phyloP scores from a whole-genome alignment of 352 stramenopile species.

The Blastocystis sp. region DNA sequence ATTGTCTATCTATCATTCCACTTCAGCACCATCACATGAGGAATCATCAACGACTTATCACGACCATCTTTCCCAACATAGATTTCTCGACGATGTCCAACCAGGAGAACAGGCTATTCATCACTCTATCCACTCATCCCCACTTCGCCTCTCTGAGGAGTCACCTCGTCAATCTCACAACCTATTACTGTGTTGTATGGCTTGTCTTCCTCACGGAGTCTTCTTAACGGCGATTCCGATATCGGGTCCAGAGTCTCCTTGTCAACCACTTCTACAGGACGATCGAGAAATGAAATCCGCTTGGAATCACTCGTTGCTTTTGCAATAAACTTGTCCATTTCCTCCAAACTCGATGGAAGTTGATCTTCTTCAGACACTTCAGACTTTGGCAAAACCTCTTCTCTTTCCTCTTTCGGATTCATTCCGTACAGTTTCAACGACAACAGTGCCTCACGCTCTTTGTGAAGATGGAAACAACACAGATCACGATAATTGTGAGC shows the following conservation, averaged over 20 bases:
- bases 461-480: conserved; percentile 66
- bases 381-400: not conserved
- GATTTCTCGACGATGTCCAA: conserved; percentile 11
- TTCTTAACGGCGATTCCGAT: not conserved
- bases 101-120: not conserved
- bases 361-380: not conserved
- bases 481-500: conserved; percentile 44
- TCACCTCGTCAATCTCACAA: not conserved
- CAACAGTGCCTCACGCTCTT: conserved; percentile 45
- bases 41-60: conserved; percentile 34
- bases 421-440: conserved; percentile 53
- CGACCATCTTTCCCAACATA: not conserved
- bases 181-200: conserved; percentile 45
- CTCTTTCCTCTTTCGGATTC: not conserved
- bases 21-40: not conserved
- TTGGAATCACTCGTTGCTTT: not conserved
- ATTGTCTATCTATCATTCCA: not conserved
- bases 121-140: not conserved
- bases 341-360: not conserved
- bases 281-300: not conserved
- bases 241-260: not conserved
- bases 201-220: conserved; percentile 5
- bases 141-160: conserved; percentile 30
- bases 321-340: conserved; percentile 1
- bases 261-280: not conserved